phyloP scores from a whole-genome alignment of 2,329 filamentous ascomycete genomes.

The Neurospora crassa region DNA sequence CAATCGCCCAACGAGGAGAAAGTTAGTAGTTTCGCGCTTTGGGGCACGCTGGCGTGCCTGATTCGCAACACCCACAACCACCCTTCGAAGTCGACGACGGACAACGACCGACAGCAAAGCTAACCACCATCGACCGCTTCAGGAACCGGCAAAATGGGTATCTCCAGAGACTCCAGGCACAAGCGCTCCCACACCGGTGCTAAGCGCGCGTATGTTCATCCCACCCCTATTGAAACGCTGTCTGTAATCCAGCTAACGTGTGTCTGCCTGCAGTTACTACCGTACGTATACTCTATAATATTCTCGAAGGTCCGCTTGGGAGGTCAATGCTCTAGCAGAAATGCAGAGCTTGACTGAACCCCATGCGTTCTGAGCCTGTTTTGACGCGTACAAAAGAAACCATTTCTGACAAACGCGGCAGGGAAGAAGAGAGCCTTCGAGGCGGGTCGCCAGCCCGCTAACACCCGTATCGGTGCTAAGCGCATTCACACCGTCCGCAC shows the following conservation, averaged over 20 bases:
- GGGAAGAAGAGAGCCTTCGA: slow-evolving; percentile 99
- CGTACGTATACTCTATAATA: slow-evolving; percentile 54
- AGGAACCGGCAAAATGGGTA: slow-evolving; percentile 90
- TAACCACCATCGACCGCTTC: slow-evolving; percentile 12
- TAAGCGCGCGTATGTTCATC: slow-evolving; percentile 58
- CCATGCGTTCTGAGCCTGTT: slow-evolving; percentile 66
- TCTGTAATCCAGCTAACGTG: slow-evolving; percentile 11
- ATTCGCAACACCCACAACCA: neutral
- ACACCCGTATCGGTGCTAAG: slow-evolving; percentile 88
- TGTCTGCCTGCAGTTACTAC: slow-evolving; percentile 47
- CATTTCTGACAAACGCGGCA: slow-evolving; percentile 20
- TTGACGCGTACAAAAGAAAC: slow-evolving; percentile 30
- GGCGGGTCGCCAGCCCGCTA: slow-evolving; percentile 97
- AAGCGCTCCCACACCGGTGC: slow-evolving; percentile 99
- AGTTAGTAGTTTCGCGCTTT: neutral
- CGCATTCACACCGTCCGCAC: slow-evolving; percentile 32
- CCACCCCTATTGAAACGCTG: neutral
- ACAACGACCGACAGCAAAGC: neutral
- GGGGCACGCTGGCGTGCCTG: neutral
- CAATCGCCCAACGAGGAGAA: neutral
- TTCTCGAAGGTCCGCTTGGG: slow-evolving; percentile 58
- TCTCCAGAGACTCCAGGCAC: slow-evolving; percentile 99
- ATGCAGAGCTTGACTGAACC: slow-evolving; percentile 19
- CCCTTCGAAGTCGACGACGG: slow-evolving; percentile 1
- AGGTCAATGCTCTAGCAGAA: slow-evolving; percentile 11